A percentile compares a stretch with the other conserved stretches of the same genome.
Evolutionary conservation across 1,284 basidiomycete species (phyloP).

Genomic region (Cutaneotrichosporon mucoides): DNA sequence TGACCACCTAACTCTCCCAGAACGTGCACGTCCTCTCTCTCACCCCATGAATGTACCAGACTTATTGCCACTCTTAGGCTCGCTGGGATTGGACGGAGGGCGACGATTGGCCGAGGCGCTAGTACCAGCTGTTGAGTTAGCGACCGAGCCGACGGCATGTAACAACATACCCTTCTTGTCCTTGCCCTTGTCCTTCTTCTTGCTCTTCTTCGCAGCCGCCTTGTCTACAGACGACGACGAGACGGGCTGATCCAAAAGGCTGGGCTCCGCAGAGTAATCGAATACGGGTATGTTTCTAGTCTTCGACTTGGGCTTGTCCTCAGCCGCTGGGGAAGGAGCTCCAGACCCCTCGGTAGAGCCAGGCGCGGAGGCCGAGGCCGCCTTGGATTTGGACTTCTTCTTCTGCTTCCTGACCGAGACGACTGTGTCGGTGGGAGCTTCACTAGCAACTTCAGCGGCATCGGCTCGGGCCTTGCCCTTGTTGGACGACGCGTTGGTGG

Average conservation of each 20-base stretch:
- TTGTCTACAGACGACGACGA: neutral
- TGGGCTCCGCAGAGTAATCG: constrained; percentile 69
- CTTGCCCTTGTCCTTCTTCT: constrained; percentile 3
- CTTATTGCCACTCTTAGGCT: constrained; percentile 45
- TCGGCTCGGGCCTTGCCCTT: neutral
- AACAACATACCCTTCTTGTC: constrained; percentile 31
- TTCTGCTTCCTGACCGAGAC: constrained; percentile 35
- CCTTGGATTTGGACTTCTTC: constrained; percentile 10
- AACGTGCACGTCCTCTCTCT: neutral
- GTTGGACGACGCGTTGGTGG: neutral
- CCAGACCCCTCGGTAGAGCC: neutral
- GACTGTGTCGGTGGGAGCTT: constrained; percentile 20
- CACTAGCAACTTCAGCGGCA: too few relatives aligned
- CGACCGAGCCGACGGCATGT: too few relatives aligned
- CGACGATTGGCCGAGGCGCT: constrained; percentile 18
- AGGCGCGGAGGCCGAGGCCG: neutral
- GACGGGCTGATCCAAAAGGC: constrained; percentile 62
- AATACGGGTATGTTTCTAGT: constrained; percentile 56
- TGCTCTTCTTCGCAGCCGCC: neutral
- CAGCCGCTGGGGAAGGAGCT: neutral
- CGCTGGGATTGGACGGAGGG: constrained; percentile 40
- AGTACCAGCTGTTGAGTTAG: too few relatives aligned
- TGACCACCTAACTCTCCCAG: too few relatives aligned
- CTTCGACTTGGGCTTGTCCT: constrained; percentile 27
- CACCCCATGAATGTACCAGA: constrained; percentile 31